A percentile compares a stretch with the other conserved stretches of the same genome.
Conservation (phyloP, 2,329 filamentous ascomycete genomes). For the Ophiocordyceps sinensis region DNA sequence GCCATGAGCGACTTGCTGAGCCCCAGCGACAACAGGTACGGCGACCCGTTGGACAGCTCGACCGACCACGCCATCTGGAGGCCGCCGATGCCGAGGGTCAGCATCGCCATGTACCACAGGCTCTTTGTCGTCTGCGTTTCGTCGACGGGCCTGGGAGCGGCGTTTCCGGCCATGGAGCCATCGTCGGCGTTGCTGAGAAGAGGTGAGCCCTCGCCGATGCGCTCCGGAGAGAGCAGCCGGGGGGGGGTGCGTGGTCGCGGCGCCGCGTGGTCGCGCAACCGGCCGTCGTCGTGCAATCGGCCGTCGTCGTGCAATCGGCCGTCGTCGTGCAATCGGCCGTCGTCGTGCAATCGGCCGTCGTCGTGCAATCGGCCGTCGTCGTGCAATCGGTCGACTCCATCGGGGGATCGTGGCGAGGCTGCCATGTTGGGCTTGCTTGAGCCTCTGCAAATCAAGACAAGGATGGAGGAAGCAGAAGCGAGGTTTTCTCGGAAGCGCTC, state of each 20-base stretch:
- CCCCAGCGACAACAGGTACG: constrained; percentile 65
- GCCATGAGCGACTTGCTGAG: constrained; percentile 74
- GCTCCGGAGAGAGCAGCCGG: not conserved
- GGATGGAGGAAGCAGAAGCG: not conserved
- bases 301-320: no score
- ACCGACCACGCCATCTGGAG: constrained; percentile 94
- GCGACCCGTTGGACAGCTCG: constrained; percentile 84
- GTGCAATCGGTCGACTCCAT: no score
- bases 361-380: no score
- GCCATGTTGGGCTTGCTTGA: not conserved
- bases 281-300: not conserved
- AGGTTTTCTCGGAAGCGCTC: not conserved
- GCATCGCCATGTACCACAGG: constrained; percentile 68
- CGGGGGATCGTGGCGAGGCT: not conserved
- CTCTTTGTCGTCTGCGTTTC: constrained; percentile 55
- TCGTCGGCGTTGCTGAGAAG: not conserved
- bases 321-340: no score
- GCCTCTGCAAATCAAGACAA: not conserved
- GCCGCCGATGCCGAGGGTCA: constrained; percentile 78
- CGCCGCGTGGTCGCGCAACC: no score
- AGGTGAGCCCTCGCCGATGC: not conserved
- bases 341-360: no score
- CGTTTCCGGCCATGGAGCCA: no score
- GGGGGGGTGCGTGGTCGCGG: no score
- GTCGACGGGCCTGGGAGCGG: constrained; percentile 6